Base-by-base conservation (phyloP, 2,329 filamentous ascomycete genomes). In the Claviceps arundinis region DNA sequence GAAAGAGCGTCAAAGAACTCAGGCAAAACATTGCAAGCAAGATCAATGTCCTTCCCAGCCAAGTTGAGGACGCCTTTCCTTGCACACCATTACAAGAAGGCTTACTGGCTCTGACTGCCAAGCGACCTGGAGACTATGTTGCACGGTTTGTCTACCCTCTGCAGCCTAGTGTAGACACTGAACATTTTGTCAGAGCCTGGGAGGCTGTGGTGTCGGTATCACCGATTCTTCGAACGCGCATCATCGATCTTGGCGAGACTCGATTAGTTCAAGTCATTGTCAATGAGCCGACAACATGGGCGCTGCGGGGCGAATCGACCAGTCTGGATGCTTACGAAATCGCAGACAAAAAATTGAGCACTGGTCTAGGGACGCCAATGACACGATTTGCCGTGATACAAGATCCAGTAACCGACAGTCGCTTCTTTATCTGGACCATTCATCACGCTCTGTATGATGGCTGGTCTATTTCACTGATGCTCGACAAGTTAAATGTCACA, bases 381-480 rank as follows among this genome's bases (percentile, higher is more conserved):
- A 9, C 24, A 9, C 13, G 37, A n/a, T 17, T 57, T 13, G 56
- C 58, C 8, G 13, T 60, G 2, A 22, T 60, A 19, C 42, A 56
- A 8, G 51, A 49, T 42, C 48, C 9, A 5, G 3, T 2, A 4
- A 16, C 37, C 3, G 24, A 47, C 11, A 30, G 9, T n/a, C 37
- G 9, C 42, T 55, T 46, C 38, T 55, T 48, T 17, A 40, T 44
- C 61, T 74, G 72, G 56, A 73, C 72, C 0, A 70, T 76, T 58
- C 75, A 78, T 53, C 75, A 78, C 55, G 70, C 70, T 13, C 60
- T 77, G 0, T 78, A 78, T 52, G 75, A 78, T 50, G 75, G 74
- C 16, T 77, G 74, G 74, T 73, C 69, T 1, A 70, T 75, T 67
- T 67, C 69, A 5, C 59, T 74, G 4, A 60, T 74, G 2, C 64